Conservation (phyloP, 768 basidiomycete genomes). For the Punctularia strigosozonata region DNA sequence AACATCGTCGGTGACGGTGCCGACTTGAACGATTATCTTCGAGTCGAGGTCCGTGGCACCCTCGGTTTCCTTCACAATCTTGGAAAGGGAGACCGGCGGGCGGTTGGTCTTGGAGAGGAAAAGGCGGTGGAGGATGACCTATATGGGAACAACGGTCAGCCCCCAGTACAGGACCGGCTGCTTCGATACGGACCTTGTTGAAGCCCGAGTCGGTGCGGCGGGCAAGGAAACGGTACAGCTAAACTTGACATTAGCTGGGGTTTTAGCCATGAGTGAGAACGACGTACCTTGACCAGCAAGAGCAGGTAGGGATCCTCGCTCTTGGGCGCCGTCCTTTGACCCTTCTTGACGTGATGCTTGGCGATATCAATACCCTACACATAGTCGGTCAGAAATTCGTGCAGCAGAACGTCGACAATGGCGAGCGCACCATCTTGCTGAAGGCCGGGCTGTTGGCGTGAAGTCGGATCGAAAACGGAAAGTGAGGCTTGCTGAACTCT, state of each 20-base stretch:
- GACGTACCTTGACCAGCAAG: constrained; percentile 86
- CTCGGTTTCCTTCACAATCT: constrained; percentile 75
- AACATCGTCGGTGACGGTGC: constrained; percentile 91
- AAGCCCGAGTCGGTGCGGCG: constrained; percentile 91
- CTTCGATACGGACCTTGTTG: constrained; percentile 61
- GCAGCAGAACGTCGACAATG: constrained; percentile 19
- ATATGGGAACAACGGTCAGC: too few species aligned
- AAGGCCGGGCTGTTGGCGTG: constrained; percentile 43
- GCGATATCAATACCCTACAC: constrained; percentile 88
- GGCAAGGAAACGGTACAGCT: constrained; percentile 99
- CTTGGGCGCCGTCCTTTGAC: constrained; percentile 86
- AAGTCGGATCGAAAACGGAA: constrained; percentile 20
- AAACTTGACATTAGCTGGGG: constrained; percentile 6
- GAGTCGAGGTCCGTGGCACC: constrained; percentile 52
- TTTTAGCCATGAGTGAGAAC: not conserved
- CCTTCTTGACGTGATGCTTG: constrained; percentile 98
- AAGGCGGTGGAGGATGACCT: constrained; percentile 91
- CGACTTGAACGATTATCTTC: constrained; percentile 84
- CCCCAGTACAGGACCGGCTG: constrained; percentile 6
- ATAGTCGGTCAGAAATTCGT: constrained; percentile 2
- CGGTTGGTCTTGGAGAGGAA: constrained; percentile 98
- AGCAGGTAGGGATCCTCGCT: constrained; percentile 99
- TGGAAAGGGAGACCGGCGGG: constrained; percentile 89
- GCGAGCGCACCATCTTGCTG: constrained; percentile 74
- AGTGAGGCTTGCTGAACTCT: constrained; percentile 49